These are phyloP conservation scores for Amanita subjunquillea DNA, from an alignment of 768 basidiomycete genomes.

Conservation along the genomic window DNA sequence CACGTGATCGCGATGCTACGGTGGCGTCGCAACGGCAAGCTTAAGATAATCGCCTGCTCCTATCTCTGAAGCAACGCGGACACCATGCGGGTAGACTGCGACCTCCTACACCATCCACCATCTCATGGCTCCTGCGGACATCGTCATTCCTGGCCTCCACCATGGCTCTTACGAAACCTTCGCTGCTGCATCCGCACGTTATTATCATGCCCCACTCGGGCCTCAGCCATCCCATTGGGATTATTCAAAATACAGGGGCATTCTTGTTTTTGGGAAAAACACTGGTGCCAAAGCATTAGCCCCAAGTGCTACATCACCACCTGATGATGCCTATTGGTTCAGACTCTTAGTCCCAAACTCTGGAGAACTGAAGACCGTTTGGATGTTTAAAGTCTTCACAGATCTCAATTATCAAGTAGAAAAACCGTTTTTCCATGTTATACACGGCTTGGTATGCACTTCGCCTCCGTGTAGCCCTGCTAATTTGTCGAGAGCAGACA, in stretches of 20 bases:
- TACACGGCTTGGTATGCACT: conserved; percentile 68
- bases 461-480: conserved; percentile 13
- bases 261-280: conserved; percentile 43
- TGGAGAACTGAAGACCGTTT: conserved; percentile 39
- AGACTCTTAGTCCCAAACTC: conserved; percentile 48
- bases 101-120: neutral
- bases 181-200: conserved; percentile 43
- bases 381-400: conserved; percentile 56
- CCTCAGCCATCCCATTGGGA: conserved; percentile 41
- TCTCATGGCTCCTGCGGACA: neutral
- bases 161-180: conserved; percentile 32
- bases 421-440: conserved; percentile 87
- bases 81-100: neutral
- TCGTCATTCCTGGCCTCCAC: conserved; percentile 19
- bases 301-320: neutral
- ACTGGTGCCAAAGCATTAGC: conserved; percentile 11
- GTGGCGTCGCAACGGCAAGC: neutral
- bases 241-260: conserved; percentile 50
- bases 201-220: conserved; percentile 52
- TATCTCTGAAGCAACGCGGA: conserved; percentile 6
- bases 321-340: conserved; percentile 40
- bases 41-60: neutral
- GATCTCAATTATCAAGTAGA: conserved; percentile 69
- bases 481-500: conserved; percentile 45
- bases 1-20: neutral